Percentiles rank a stretch among this genome's conserved stretches.
phyloP scores from a whole-genome alignment of 768 basidiomycete species.

The Termitomyces sp. region DNA sequence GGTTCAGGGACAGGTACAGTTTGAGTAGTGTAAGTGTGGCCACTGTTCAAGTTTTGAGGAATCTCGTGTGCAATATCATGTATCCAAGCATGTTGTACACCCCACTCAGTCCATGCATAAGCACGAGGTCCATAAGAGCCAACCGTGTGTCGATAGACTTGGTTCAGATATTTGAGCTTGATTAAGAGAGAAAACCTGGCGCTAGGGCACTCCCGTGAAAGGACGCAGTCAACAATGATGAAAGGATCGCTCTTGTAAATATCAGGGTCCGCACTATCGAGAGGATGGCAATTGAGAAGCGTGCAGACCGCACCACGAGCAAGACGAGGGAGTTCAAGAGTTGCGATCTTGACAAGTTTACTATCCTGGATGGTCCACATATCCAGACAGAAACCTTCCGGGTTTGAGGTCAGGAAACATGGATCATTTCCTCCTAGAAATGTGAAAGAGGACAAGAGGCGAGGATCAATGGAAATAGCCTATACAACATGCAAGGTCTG shows the following conservation, averaged over 20 bases:
- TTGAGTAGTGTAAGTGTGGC: conserved; percentile 1
- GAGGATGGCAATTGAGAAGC: not conserved
- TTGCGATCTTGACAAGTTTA: not conserved
- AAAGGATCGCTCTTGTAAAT: not conserved
- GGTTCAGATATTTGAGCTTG: not conserved
- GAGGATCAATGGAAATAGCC: not conserved
- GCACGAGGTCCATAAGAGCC: not conserved
- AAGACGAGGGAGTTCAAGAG: conserved; percentile 2
- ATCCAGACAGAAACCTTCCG: not conserved
- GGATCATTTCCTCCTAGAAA: conserved; percentile 1
- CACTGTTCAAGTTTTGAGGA: not conserved
- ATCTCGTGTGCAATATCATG: not conserved
- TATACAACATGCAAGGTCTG: not conserved
- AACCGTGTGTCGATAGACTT: not conserved
- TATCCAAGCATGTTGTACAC: not conserved
- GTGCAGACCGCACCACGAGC: not conserved
- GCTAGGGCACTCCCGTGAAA: not conserved
- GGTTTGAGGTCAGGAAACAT: not conserved
- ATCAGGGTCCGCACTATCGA: not conserved
- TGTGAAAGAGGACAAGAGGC: not conserved
- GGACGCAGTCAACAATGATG: not conserved
- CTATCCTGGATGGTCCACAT: not conserved
- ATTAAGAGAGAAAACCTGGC: conserved; percentile 1
- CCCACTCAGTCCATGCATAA: not conserved
- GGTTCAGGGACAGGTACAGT: not conserved